A percentile compares a stretch with the other conserved stretches of the same genome.
These are phyloP conservation scores for Elaphomyces granulatus DNA, from an alignment of 495 filamentous ascomycete species.

Conservation along the genomic window DNA sequence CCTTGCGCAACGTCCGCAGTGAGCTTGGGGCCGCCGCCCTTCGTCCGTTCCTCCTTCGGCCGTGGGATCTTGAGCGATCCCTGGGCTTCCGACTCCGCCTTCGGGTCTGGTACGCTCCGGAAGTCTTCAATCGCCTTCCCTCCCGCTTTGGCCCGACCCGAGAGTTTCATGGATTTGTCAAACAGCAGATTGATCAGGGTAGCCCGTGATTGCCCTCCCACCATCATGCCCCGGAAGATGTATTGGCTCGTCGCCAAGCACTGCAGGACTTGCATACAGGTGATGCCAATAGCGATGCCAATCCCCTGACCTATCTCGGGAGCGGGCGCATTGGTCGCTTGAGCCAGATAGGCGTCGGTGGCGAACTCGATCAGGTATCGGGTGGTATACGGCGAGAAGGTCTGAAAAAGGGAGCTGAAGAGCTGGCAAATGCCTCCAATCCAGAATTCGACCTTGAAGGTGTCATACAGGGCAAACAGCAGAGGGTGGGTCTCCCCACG, in stretches of 20 bases:
- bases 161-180: slow-evolving; percentile 70
- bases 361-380: slow-evolving; percentile 70
- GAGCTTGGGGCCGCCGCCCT: slow-evolving; percentile 13
- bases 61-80: slow-evolving; percentile 31
- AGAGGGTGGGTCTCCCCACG: slow-evolving; percentile 62
- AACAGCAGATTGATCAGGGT: slow-evolving; percentile 64
- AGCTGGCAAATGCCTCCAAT: slow-evolving; percentile 66
- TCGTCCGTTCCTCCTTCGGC: slow-evolving; percentile 27
- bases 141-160: slow-evolving; percentile 62
- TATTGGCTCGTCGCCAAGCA: slow-evolving; percentile 66
- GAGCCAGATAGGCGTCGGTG: slow-evolving; percentile 56
- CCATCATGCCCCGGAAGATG: slow-evolving; percentile 66
- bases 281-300: slow-evolving; percentile 62
- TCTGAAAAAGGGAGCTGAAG: slow-evolving; percentile 51
- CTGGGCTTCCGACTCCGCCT: slow-evolving; percentile 17
- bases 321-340: slow-evolving; percentile 26
- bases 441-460: slow-evolving; percentile 74
- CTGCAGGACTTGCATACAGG: slow-evolving; percentile 58
- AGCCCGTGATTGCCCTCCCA: slow-evolving; percentile 61
- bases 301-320: slow-evolving; percentile 54
- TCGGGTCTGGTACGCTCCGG: background rate
- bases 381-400: slow-evolving; percentile 58
- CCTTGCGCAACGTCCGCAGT: slow-evolving; percentile 22
- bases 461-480: slow-evolving; percentile 70
- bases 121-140: slow-evolving; percentile 33